A percentile compares a stretch with the other conserved stretches of the same genome.
phyloP scores from a whole-genome alignment of 306 rosid species.

The Acacia melanoxylon region DNA sequence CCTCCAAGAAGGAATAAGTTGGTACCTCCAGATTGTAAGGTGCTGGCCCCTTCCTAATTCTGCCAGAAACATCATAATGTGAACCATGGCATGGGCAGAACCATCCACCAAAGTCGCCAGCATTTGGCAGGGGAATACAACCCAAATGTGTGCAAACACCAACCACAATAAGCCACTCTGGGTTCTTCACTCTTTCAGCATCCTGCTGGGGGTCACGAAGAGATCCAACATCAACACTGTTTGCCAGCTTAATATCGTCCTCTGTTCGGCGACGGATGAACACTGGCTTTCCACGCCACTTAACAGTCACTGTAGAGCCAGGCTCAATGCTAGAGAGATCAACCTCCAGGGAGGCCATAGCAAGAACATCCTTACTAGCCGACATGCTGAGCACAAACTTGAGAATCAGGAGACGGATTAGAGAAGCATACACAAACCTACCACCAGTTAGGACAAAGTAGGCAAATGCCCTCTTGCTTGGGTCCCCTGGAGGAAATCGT shows the following conservation, averaged over 20 bases:
- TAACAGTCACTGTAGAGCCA: slow-evolving; percentile 68
- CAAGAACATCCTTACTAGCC: slow-evolving; percentile 83
- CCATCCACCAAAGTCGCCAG: slow-evolving; percentile 84
- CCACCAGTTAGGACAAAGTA: slow-evolving; percentile 78
- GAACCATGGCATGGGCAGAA: slow-evolving; percentile 87
- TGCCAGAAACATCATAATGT: slow-evolving; percentile 71
- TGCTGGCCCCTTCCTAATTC: slow-evolving; percentile 80
- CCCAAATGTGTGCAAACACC: slow-evolving; percentile 81
- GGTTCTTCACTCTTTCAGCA: slow-evolving; percentile 66
- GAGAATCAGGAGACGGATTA: slow-evolving; percentile 68
- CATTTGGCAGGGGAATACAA: slow-evolving; percentile 82
- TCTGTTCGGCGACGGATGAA: slow-evolving; percentile 76
- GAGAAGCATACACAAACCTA: slow-evolving; percentile 70
- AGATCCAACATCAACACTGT: slow-evolving; percentile 57
- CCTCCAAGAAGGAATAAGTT: slow-evolving; percentile 61
- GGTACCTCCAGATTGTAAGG: slow-evolving; percentile 84
- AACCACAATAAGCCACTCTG: slow-evolving; percentile 73
- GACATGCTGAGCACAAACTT: slow-evolving; percentile 81
- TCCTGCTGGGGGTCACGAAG: slow-evolving; percentile 75
- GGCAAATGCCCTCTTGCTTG: slow-evolving; percentile 80
- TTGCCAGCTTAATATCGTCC: slow-evolving; percentile 66
- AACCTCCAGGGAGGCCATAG: slow-evolving; percentile 71
- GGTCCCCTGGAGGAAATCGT: slow-evolving; percentile 74
- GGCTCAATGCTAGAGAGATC: slow-evolving; percentile 74
- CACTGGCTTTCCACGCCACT: slow-evolving; percentile 87